Percentiles rank a stretch among this genome's conserved stretches.
phyloP scores from a whole-genome alignment of 1,284 basidiomycete species.

The Takashimella tepidaria region DNA sequence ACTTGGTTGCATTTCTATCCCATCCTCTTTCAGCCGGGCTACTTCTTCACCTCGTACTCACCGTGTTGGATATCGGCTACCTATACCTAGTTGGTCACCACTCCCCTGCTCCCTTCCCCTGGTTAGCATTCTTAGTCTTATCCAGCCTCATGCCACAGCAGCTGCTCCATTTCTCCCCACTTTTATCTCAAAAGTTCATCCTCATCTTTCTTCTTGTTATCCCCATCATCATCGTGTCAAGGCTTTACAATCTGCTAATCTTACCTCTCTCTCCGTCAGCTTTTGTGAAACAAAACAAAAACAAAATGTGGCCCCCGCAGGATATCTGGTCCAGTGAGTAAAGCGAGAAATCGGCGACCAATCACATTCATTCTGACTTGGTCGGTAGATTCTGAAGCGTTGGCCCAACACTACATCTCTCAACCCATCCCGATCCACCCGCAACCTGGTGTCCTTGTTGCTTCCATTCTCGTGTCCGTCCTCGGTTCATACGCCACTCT shows the following conservation, averaged over 20 bases:
- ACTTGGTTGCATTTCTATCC: not conserved
- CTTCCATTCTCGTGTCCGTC: constrained; percentile 51
- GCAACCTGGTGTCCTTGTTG: constrained; percentile 49
- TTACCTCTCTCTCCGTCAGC: not conserved
- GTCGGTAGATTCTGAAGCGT: constrained; percentile 28
- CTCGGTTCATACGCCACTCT: constrained; percentile 52
- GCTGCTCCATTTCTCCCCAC: not conserved
- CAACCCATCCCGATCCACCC: constrained; percentile 47
- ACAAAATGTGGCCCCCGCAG: constrained; percentile 22
- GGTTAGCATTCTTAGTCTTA: not conserved
- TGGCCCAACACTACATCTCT: constrained; percentile 43
- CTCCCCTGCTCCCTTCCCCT: not conserved
- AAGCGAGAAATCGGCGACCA: not conserved
- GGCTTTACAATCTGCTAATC: not conserved
- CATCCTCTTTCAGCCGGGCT: not conserved
- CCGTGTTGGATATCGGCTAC: too few species aligned
- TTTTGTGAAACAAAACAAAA: too few species aligned
- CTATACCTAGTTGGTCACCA: too few species aligned
- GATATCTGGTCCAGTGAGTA: constrained; percentile 32
- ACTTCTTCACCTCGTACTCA: not conserved
- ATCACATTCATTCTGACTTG: not conserved
- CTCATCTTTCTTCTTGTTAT: not conserved
- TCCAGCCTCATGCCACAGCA: not conserved
- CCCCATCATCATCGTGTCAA: not conserved
- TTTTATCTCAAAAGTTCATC: not conserved